These are phyloP conservation scores for Saccharomycopsis babjevae DNA, from an alignment of 805 yeast genomes.

Conservation along the genomic window DNA sequence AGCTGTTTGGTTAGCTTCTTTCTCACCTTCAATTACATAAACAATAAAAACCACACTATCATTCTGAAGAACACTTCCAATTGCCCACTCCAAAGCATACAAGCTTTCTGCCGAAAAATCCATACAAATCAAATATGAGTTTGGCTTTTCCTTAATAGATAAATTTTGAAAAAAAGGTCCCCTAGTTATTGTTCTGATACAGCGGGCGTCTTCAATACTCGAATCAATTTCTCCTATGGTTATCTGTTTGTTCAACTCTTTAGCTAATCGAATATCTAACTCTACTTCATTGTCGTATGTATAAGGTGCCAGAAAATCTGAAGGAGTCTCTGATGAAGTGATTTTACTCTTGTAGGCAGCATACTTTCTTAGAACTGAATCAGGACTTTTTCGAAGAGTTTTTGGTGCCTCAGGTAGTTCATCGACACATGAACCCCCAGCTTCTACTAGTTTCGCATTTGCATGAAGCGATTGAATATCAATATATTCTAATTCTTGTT, in stretches of 20 bases:
- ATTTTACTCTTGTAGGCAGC: slow-evolving; percentile 45
- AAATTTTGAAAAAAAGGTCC: slow-evolving; percentile 45
- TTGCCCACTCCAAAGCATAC: slow-evolving; percentile 79
- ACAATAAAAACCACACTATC: slow-evolving; percentile 74
- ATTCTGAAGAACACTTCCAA: slow-evolving; percentile 76
- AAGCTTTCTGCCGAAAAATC: slow-evolving; percentile 77
- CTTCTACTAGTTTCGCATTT: not conserved
- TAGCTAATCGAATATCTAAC: slow-evolving; percentile 46
- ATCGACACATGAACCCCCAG: slow-evolving; percentile 23
- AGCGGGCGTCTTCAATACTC: slow-evolving; percentile 39
- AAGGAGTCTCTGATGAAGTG: slow-evolving; percentile 36
- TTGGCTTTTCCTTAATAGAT: slow-evolving; percentile 26
- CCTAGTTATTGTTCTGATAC: slow-evolving; percentile 48
- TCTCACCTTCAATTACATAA: slow-evolving; percentile 17
- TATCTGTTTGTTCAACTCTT: slow-evolving; percentile 41
- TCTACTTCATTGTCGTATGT: slow-evolving; percentile 54
- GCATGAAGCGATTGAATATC: slow-evolving; percentile 14
- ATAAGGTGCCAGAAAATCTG: slow-evolving; percentile 36
- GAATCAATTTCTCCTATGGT: slow-evolving; percentile 43
- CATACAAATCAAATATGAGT: slow-evolving; percentile 65
- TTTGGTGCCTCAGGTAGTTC: slow-evolving; percentile 35
- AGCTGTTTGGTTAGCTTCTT: slow-evolving; percentile 9
- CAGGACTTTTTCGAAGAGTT: slow-evolving; percentile 33
- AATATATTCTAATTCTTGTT: slow-evolving; percentile 25
- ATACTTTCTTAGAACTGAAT: slow-evolving; percentile 45